Evolutionary conservation across 2,329 filamentous ascomycete genomes (phyloP), one percentile per base, ranked within the genome.

Genomic region (Penicillium sp.): DNA sequence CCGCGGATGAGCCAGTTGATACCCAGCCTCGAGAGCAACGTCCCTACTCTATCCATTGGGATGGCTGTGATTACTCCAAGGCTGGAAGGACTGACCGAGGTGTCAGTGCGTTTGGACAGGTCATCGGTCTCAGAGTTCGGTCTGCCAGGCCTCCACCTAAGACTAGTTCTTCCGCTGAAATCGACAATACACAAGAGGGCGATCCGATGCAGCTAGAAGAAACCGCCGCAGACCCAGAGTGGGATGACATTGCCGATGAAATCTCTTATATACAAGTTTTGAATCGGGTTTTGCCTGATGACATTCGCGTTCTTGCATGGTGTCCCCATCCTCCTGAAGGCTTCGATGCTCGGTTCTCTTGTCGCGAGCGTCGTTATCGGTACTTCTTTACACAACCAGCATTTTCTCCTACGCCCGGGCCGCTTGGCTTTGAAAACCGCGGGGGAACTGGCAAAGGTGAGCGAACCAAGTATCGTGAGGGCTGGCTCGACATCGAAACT

Each of bases 321-420:
- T 95, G 90, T 65, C 89, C 91, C 0, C 76, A 81, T 28, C 88
- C 86, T 12, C 88, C 90, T 0, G 71, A 79, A 7, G 80, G 81
- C 52, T 98, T 98, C 68, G 90, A 88, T 32, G 93, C 93, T 4
- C 84, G 93, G 36, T 96, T 96, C 76, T 90, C 87, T 46, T 98
- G 93, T 70, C 82, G 85, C 52, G 90, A 96, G 70, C 80, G 93
- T 24, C 85, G 87, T 56, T 98, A 98, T 73, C 84, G 88, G 49
- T 98, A 98, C 71, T 97, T 95, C 75, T 98, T 98, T 74, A 97
- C 93, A 0, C 89, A 96, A 65, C 93, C 93, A 0, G 88, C 86
- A 1, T 95, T 89, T 63, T 74, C 82, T 2, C 89, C 89, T 0
- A 75, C 80, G 4, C 82, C 85, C 0, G 72, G 76, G 1, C 63